These are phyloP conservation scores for Clausena lansium DNA, from an alignment of 345 rosid genomes.

Conservation along the genomic window DNA sequence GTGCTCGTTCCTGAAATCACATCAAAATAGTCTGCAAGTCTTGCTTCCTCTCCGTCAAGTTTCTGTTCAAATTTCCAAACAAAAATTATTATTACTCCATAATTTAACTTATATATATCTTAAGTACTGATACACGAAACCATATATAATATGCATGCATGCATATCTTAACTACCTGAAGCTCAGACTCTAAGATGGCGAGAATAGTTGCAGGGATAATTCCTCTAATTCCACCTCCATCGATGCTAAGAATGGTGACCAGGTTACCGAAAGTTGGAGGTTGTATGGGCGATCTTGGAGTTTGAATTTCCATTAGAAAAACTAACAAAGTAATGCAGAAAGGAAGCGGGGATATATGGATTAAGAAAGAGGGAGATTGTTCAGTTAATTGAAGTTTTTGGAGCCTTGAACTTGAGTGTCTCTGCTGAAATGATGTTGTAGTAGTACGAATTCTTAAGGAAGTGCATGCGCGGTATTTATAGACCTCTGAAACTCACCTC, in stretches of 20 bases:
- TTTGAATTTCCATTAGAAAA: slow-evolving; percentile 30
- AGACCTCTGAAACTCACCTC: too few species aligned
- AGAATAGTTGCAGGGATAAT: slow-evolving; percentile 63
- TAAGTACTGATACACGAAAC: not conserved
- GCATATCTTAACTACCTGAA: slow-evolving; percentile 56
- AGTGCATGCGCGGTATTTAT: not conserved
- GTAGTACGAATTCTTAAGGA: not conserved
- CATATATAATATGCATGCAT: not conserved
- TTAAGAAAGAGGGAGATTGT: not conserved
- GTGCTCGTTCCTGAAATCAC: slow-evolving; percentile 72
- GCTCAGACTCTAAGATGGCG: slow-evolving; percentile 58
- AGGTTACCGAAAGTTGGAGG: slow-evolving; percentile 52
- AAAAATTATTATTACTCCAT: not conserved
- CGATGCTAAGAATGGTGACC: slow-evolving; percentile 68
- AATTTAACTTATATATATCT: too few species aligned
- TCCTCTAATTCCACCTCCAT: slow-evolving; percentile 85
- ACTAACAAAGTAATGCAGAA: not conserved
- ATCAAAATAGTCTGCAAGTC: slow-evolving; percentile 72
- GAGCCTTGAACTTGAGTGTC: not conserved
- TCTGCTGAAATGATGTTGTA: not conserved
- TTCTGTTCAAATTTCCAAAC: slow-evolving; percentile 33
- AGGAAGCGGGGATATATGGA: not conserved
- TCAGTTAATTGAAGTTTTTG: not conserved
- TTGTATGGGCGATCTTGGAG: slow-evolving; percentile 50
- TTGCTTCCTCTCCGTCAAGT: slow-evolving; percentile 62